Percentiles rank a stretch among this genome's conserved stretches.
Evolutionary conservation across 164 flowering plant species (phyloP).

Genomic region (Aristolochia californica): DNA sequence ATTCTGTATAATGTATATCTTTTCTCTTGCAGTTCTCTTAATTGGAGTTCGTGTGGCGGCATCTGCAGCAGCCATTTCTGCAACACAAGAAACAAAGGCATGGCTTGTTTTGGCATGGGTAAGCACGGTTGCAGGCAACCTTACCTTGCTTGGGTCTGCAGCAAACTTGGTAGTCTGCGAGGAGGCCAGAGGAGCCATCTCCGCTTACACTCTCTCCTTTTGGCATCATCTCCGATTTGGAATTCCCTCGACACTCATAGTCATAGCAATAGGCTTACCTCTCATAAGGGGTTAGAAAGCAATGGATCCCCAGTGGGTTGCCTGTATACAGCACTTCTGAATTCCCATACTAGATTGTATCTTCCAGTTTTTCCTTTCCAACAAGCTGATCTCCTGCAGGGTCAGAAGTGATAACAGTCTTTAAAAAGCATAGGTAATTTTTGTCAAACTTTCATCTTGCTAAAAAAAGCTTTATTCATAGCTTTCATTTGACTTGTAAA

Average conservation of each 20-base stretch:
- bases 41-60: conserved; percentile 56
- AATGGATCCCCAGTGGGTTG: background rate
- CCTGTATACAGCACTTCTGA: background rate
- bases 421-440: no score
- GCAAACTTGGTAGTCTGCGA: conserved; percentile 80
- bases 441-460: no score
- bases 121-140: conserved; percentile 74
- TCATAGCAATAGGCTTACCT: conserved; percentile 55
- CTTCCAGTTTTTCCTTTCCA: no score
- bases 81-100: conserved; percentile 41
- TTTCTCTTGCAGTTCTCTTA: conserved; percentile 35
- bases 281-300: conserved; percentile 28
- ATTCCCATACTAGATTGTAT: no score
- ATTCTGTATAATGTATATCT: no score
- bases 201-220: conserved; percentile 45
- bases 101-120: conserved; percentile 86
- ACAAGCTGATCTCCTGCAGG: no score
- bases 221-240: conserved; percentile 66
- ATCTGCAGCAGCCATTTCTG: conserved; percentile 39
- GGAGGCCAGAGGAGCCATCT: conserved; percentile 42
- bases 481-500: no score
- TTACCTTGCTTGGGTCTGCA: conserved; percentile 69
- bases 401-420: no score
- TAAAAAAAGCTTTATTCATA: no score
- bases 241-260: conserved; percentile 53